Conservation (phyloP, 164 flowering plant species). For the Vitis amurensis region DNA sequence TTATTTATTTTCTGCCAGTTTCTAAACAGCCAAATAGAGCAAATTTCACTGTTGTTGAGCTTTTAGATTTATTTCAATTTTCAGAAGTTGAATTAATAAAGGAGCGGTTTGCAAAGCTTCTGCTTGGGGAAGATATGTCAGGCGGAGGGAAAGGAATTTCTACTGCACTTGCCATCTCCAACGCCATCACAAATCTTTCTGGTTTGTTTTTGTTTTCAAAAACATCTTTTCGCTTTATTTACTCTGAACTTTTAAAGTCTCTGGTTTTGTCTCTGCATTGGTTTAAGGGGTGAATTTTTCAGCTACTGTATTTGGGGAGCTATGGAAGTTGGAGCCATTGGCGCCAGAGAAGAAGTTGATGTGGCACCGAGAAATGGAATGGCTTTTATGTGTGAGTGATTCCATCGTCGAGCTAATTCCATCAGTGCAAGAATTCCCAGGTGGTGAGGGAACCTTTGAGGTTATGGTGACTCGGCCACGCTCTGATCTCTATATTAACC, state of each 20-base stretch:
- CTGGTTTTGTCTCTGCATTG: too few relatives aligned
- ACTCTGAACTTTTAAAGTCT: background rate
- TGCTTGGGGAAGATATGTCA: conserved; percentile 90
- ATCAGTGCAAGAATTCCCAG: conserved; percentile 64
- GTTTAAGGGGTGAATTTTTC: conserved; percentile 2
- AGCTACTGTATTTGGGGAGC: conserved; percentile 82
- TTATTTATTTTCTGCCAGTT: background rate
- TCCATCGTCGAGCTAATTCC: conserved; percentile 79
- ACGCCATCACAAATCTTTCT: conserved; percentile 81
- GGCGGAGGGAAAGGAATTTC: conserved; percentile 86
- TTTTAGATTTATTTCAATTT: conserved; percentile 1
- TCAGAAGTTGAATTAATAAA: conserved; percentile 77
- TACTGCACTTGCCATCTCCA: conserved; percentile 80
- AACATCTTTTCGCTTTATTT: background rate
- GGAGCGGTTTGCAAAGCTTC: conserved; percentile 78
- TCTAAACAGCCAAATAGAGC: background rate
- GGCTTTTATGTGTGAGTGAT: conserved; percentile 72
- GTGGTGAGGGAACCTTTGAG: conserved; percentile 61
- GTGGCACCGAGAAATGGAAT: conserved; percentile 90
- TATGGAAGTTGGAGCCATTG: conserved; percentile 83
- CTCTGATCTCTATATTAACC: conserved; percentile 59
- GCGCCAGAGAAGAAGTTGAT: conserved; percentile 55
- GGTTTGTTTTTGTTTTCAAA: conserved; percentile 28
- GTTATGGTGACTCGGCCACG: conserved; percentile 78
- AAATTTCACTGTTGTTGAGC: background rate